Evolutionary conservation across 1,284 basidiomycete species (phyloP).

Genomic region (Microbotryum silenes-acaulis): DNA sequence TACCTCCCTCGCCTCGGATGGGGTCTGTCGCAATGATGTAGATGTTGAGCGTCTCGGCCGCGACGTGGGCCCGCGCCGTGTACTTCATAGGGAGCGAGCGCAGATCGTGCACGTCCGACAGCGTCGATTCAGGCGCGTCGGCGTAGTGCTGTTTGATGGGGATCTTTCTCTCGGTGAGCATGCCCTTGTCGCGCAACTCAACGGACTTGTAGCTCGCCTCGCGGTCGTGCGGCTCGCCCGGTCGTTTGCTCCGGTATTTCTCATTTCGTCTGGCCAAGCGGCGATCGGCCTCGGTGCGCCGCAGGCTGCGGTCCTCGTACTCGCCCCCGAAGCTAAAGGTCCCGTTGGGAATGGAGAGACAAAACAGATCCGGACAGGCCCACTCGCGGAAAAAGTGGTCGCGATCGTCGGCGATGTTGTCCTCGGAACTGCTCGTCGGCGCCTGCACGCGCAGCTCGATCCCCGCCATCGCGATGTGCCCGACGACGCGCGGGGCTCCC

Average conservation of each 20-base stretch:
- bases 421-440: conserved; percentile 4
- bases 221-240: too few species aligned
- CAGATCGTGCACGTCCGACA: conserved; percentile 1
- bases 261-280: conserved; percentile 7
- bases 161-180: neutral
- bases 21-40: conserved; percentile 23
- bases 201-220: too few species aligned
- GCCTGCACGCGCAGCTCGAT: conserved; percentile 22
- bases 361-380: conserved; percentile 25
- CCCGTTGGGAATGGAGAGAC: conserved; percentile 18
- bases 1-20: neutral
- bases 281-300: conserved; percentile 18
- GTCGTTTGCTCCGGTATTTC: neutral
- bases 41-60: conserved; percentile 20
- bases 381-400: conserved; percentile 27
- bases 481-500: conserved; percentile 15
- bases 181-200: too few species aligned
- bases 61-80: conserved; percentile 1
- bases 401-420: conserved; percentile 4
- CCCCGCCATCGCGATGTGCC: conserved; percentile 6
- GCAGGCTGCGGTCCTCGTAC: conserved; percentile 17
- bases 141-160: neutral
- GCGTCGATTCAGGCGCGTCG: neutral
- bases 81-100: conserved; percentile 12
- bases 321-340: conserved; percentile 15